Conservation (phyloP, 768 basidiomycete species). For the Megacollybia marginata region DNA sequence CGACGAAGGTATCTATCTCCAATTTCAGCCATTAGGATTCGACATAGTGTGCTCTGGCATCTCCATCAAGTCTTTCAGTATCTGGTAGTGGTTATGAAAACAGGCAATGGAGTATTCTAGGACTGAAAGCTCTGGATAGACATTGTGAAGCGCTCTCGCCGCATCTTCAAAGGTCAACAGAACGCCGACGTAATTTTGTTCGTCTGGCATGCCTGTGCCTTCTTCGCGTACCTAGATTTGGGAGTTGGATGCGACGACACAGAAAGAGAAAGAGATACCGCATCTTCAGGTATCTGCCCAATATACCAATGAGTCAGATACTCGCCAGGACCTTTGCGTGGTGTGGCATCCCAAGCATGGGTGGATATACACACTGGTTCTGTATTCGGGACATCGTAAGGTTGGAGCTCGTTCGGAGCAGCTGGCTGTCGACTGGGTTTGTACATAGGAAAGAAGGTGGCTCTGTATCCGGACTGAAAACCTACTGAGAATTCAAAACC, state of each 20-base stretch:
- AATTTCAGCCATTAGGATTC: no score
- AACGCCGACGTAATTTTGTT: conserved; percentile 37
- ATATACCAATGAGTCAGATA: conserved; percentile 52
- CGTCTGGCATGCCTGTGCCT: conserved; percentile 53
- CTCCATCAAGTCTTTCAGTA: no score
- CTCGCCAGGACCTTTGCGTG: conserved; percentile 28
- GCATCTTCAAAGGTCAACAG: conserved; percentile 42
- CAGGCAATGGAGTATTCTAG: not conserved
- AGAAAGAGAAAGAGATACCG: conserved; percentile 23
- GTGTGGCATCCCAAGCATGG: conserved; percentile 15
- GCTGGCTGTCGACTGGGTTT: conserved; percentile 33
- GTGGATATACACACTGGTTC: conserved; percentile 41
- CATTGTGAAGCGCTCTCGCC: not conserved
- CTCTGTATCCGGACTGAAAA: conserved; percentile 41
- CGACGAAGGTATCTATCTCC: no score
- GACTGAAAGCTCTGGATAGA: not conserved
- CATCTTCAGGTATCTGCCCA: conserved; percentile 44
- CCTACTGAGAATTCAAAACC: not conserved
- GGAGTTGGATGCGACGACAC: not conserved
- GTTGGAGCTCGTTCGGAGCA: conserved; percentile 18
- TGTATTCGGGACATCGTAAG: conserved; percentile 14
- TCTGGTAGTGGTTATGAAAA: not conserved
- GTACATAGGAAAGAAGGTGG: conserved; percentile 37
- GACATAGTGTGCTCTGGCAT: no score
- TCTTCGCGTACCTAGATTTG: conserved; percentile 32